A percentile compares a stretch with the other conserved stretches of the same genome.
phyloP scores from a whole-genome alignment of 2,329 filamentous ascomycete species.

The Coniochaeta sp. region DNA sequence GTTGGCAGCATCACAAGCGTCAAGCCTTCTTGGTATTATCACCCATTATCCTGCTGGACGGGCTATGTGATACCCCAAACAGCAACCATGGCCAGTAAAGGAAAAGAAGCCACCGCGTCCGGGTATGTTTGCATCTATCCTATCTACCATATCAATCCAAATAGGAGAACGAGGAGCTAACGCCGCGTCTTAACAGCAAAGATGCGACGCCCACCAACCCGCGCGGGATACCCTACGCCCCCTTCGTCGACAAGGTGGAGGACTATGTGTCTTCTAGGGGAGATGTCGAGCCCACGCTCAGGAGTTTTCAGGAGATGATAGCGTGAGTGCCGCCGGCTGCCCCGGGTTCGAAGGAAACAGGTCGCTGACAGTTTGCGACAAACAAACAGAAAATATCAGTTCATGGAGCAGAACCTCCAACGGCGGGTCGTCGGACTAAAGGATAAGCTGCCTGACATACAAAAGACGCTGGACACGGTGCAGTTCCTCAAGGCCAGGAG shows the following conservation, averaged over 20 bases:
- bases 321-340: slow-evolving; percentile 53
- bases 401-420: slow-evolving; percentile 95
- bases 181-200: slow-evolving; percentile 26
- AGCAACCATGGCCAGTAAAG: slow-evolving; percentile 31
- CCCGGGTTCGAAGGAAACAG: neutral
- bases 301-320: slow-evolving; percentile 89
- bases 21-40: too few species aligned
- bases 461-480: slow-evolving; percentile 91
- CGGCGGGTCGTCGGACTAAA: slow-evolving; percentile 72
- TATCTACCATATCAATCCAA: neutral
- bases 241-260: slow-evolving; percentile 82
- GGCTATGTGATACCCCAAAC: neutral
- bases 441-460: slow-evolving; percentile 96
- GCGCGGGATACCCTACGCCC: slow-evolving; percentile 74
- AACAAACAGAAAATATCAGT: slow-evolving; percentile 94
- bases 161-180: neutral
- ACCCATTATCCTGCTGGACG: neutral
- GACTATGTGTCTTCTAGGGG: slow-evolving; percentile 75
- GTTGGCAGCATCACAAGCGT: too few species aligned
- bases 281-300: slow-evolving; percentile 74
- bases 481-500: slow-evolving; percentile 73
- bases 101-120: slow-evolving; percentile 26
- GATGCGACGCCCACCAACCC: slow-evolving; percentile 62
- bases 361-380: neutral
- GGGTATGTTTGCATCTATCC: slow-evolving; percentile 22